Evolutionary conservation across 108 stramenopile genomes (phyloP).

Genomic region (Cyclotella choctawhatcheeana): DNA sequence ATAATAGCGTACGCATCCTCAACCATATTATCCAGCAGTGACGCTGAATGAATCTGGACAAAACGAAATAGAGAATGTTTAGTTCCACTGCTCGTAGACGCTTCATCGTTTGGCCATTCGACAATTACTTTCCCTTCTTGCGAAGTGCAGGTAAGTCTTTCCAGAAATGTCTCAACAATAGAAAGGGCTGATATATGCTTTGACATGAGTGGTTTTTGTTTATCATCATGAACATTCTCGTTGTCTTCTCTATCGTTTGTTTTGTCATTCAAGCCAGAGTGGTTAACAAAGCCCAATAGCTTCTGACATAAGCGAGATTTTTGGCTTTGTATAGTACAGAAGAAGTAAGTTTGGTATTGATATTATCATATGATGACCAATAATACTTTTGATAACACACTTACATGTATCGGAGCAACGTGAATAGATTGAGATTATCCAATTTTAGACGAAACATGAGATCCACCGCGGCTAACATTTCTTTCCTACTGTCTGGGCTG

Average conservation of each 20-base stretch:
- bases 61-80: conserved; percentile 66
- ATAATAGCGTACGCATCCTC: conserved; percentile 89
- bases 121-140: conserved; percentile 79
- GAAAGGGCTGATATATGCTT: conserved; percentile 87
- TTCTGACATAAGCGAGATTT: conserved; percentile 88
- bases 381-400: too few relatives aligned
- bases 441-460: conserved; percentile 80
- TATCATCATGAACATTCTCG: not conserved
- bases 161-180: conserved; percentile 76
- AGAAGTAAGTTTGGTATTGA: too few relatives aligned
- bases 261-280: conserved; percentile 9
- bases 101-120: conserved; percentile 49
- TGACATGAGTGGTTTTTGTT: conserved; percentile 47
- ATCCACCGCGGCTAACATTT: conserved; percentile 79
- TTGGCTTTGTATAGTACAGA: too few relatives aligned
- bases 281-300: conserved; percentile 80
- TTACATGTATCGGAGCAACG: conserved; percentile 83
- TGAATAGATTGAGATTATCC: conserved; percentile 94
- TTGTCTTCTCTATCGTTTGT: not conserved
- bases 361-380: too few relatives aligned
- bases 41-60: conserved; percentile 89
- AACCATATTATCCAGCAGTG: conserved; percentile 77
- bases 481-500: conserved; percentile 19
- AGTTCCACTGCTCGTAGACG: conserved; percentile 6
- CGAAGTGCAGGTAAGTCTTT: conserved; percentile 62